Evolutionary conservation across 2,329 filamentous ascomycete genomes (phyloP).

Genomic region (Lachnellula occidentalis): DNA sequence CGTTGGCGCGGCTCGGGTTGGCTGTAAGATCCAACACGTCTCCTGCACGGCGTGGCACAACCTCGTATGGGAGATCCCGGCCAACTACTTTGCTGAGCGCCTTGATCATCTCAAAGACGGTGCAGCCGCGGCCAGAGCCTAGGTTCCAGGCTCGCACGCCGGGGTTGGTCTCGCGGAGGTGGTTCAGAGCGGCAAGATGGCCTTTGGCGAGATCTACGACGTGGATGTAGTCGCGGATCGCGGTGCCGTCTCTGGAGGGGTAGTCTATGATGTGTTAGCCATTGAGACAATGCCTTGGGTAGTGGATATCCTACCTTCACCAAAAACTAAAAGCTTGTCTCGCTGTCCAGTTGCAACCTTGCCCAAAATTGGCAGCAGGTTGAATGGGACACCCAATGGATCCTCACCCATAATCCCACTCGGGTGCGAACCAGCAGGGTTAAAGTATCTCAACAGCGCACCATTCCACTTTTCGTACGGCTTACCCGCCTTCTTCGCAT

Average conservation of each 20-base stretch:
- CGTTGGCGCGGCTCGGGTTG: conserved; percentile 79
- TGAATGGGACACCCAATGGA: conserved; percentile 91
- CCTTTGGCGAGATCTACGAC: conserved; percentile 83
- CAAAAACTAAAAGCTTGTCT: conserved; percentile 91
- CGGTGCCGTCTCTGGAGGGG: conserved; percentile 80
- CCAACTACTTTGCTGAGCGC: conserved; percentile 87
- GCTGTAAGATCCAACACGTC: conserved; percentile 95
- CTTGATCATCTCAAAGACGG: conserved; percentile 95
- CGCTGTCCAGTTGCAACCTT: conserved; percentile 94
- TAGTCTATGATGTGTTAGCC: conserved; percentile 61
- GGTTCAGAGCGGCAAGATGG: conserved; percentile 84
- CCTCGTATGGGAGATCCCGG: conserved; percentile 78
- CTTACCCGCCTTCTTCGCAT: conserved; percentile 74
- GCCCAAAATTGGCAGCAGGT: conserved; percentile 86
- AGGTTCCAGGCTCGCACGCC: conserved; percentile 96
- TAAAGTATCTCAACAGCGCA: conserved; percentile 93
- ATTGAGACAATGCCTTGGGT: conserved; percentile 2
- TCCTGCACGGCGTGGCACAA: conserved; percentile 74
- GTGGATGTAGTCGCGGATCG: conserved; percentile 97
- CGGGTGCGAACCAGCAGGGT: conserved; percentile 91
- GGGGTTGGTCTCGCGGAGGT: conserved; percentile 76
- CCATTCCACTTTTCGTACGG: conserved; percentile 81
- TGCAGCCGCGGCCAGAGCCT: conserved; percentile 89
- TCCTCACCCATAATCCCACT: conserved; percentile 98
- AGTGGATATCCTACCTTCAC: conserved; percentile 62